These are phyloP conservation scores for Phytophthora aleatoria DNA, from an alignment of 352 stramenopile genomes.

Conservation along the genomic window DNA sequence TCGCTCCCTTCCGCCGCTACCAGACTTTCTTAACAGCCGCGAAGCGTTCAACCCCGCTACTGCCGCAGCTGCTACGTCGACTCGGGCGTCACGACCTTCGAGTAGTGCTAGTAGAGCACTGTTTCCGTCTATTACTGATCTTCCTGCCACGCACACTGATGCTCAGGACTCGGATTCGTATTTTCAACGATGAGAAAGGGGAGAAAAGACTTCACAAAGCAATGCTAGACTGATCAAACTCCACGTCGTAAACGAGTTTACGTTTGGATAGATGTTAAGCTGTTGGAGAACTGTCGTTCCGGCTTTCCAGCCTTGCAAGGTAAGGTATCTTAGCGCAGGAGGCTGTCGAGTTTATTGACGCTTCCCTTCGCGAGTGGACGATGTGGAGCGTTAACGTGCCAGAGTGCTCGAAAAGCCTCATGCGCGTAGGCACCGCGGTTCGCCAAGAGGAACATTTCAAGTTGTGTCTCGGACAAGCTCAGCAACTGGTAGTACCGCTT, in stretches of 20 bases:
- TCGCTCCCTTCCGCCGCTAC: slow-evolving; percentile 58
- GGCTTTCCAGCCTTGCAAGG: not conserved
- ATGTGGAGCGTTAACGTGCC: slow-evolving; percentile 75
- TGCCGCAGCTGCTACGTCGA: slow-evolving; percentile 20
- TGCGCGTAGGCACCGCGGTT: slow-evolving; percentile 67
- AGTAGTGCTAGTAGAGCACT: slow-evolving; percentile 36
- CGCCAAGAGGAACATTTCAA: slow-evolving; percentile 80
- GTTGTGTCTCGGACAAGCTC: slow-evolving; percentile 70
- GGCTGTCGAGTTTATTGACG: slow-evolving; percentile 84
- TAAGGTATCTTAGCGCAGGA: slow-evolving; percentile 51
- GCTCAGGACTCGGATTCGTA: slow-evolving; percentile 45
- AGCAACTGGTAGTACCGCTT: slow-evolving; percentile 83
- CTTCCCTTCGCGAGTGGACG: slow-evolving; percentile 74
- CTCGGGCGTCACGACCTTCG: slow-evolving; percentile 12
- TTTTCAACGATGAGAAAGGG: slow-evolving; percentile 46
- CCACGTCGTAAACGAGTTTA: not conserved
- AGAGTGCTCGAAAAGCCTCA: slow-evolving; percentile 74
- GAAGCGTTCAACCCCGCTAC: slow-evolving; percentile 59
- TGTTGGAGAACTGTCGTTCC: slow-evolving; percentile 1
- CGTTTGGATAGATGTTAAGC: not conserved
- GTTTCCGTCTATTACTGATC: slow-evolving; percentile 58
- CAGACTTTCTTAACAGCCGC: slow-evolving; percentile 67
- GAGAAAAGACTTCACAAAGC: not conserved
- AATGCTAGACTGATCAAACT: not conserved
- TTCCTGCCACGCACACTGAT: slow-evolving; percentile 38